Evolutionary conservation across 345 rosid genomes (phyloP).

Genomic region (Dipteronia sinensis): DNA sequence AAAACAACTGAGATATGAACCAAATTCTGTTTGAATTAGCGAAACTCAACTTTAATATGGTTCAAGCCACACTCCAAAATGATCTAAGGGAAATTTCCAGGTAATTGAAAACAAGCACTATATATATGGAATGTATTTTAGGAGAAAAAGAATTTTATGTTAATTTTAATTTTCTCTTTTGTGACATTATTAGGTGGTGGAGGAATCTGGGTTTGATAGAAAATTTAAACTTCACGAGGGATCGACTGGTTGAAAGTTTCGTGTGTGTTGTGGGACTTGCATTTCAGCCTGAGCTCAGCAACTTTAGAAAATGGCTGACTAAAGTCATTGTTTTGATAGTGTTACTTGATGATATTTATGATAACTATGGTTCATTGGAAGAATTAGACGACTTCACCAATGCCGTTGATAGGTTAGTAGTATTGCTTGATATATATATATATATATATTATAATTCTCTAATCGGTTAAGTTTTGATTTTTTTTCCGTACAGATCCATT

Average conservation of each 20-base stretch:
- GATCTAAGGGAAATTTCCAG: constrained; percentile 46
- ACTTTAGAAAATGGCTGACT: constrained; percentile 44
- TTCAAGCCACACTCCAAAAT: constrained; percentile 47
- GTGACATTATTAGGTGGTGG: constrained; percentile 52
- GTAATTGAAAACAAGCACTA: constrained; percentile 14
- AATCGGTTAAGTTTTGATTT: too few relatives aligned
- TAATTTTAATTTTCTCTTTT: not conserved
- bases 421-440: too few relatives aligned
- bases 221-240: constrained; percentile 42
- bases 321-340: constrained; percentile 41
- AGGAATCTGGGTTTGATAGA: constrained; percentile 38
- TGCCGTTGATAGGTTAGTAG: constrained; percentile 39
- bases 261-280: constrained; percentile 44
- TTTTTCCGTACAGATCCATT: too few relatives aligned
- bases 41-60: constrained; percentile 44
- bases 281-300: constrained; percentile 30
- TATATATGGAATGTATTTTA: too few relatives aligned
- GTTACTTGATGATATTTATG: constrained; percentile 54
- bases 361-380: constrained; percentile 50
- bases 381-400: constrained; percentile 47
- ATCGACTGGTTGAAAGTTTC: constrained; percentile 50
- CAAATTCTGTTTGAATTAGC: constrained; percentile 32
- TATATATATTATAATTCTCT: not conserved
- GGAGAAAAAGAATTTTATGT: too few relatives aligned
- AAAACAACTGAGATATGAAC: constrained; percentile 9